phyloP scores from a whole-genome alignment of 1,284 basidiomycete species.

The Cryptococcus deneoformans region DNA sequence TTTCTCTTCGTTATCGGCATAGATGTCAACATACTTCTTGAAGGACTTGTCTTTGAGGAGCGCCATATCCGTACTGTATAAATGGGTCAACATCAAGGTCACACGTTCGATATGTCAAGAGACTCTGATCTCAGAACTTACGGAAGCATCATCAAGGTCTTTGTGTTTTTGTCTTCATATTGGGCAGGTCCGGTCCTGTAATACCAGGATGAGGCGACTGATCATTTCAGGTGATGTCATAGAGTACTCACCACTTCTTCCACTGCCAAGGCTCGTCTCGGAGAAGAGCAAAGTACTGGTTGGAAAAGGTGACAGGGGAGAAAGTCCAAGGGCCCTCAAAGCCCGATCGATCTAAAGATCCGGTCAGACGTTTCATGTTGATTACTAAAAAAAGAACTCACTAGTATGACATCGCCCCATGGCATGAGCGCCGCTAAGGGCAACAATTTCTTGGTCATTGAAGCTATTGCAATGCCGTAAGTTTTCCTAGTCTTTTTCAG shows the following conservation, averaged over 20 bases:
- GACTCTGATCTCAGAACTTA: slow-evolving; percentile 49
- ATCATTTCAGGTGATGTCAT: slow-evolving; percentile 2
- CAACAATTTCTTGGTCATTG: slow-evolving; percentile 96
- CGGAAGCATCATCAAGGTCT: slow-evolving; percentile 91
- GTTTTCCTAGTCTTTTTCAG: not conserved
- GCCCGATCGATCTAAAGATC: slow-evolving; percentile 60
- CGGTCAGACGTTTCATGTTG: no score
- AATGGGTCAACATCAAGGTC: not conserved
- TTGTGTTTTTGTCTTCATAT: slow-evolving; percentile 87
- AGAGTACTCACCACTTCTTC: slow-evolving; percentile 53
- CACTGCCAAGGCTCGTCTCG: slow-evolving; percentile 72
- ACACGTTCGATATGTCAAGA: not conserved
- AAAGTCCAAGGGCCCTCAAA: slow-evolving; percentile 70
- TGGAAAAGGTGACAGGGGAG: slow-evolving; percentile 61
- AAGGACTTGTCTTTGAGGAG: slow-evolving; percentile 82
- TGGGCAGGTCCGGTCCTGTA: slow-evolving; percentile 87
- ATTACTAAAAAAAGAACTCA: slow-evolving; percentile 30
- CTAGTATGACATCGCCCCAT: slow-evolving; percentile 89
- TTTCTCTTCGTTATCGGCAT: slow-evolving; percentile 74
- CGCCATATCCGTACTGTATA: slow-evolving; percentile 66
- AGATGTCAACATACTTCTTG: slow-evolving; percentile 77
- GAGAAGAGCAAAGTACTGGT: slow-evolving; percentile 82
- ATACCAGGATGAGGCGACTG: not conserved
- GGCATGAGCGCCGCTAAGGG: slow-evolving; percentile 90
- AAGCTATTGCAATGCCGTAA: slow-evolving; percentile 53